These are phyloP conservation scores for Penicillium salamii DNA, from an alignment of 495 filamentous ascomycete genomes.

Conservation along the genomic window DNA sequence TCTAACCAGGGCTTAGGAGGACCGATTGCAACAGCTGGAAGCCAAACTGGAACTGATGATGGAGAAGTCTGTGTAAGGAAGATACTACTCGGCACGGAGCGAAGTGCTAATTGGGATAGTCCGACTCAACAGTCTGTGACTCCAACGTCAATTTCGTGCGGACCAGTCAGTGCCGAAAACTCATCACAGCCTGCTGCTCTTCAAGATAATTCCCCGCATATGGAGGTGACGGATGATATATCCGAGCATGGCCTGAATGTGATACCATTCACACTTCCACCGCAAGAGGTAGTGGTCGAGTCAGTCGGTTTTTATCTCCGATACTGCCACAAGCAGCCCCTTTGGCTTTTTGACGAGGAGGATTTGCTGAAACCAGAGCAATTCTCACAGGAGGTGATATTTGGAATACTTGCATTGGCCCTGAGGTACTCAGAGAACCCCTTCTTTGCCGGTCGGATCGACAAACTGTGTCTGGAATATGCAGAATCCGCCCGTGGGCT, in stretches of 20 bases:
- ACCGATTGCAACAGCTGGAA: constrained; percentile 39
- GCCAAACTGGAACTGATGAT: constrained; percentile 42
- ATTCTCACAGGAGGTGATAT: constrained; percentile 34
- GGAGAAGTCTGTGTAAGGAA: constrained; percentile 25
- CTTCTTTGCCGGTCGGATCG: constrained; percentile 15
- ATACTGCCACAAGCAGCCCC: constrained; percentile 44
- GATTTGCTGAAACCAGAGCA: constrained; percentile 24
- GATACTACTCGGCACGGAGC: background rate
- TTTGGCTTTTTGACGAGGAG: constrained; percentile 43
- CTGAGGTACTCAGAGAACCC: constrained; percentile 29
- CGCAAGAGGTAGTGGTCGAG: too few relatives aligned
- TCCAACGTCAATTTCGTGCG: too few relatives aligned
- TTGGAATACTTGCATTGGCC: constrained; percentile 36
- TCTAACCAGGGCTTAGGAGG: constrained; percentile 24
- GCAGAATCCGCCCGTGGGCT: constrained; percentile 33
- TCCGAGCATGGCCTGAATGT: too few relatives aligned
- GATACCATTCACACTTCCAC: too few relatives aligned
- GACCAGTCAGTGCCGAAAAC: too few relatives aligned
- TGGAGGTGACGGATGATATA: too few relatives aligned
- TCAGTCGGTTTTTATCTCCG: constrained; percentile 34
- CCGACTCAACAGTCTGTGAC: too few relatives aligned
- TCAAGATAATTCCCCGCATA: too few relatives aligned
- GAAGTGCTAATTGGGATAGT: too few relatives aligned
- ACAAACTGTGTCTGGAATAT: constrained; percentile 31
- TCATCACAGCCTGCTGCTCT: too few relatives aligned